Base-by-base conservation (phyloP, 306 rosid species). In the Parietaria judaica region DNA sequence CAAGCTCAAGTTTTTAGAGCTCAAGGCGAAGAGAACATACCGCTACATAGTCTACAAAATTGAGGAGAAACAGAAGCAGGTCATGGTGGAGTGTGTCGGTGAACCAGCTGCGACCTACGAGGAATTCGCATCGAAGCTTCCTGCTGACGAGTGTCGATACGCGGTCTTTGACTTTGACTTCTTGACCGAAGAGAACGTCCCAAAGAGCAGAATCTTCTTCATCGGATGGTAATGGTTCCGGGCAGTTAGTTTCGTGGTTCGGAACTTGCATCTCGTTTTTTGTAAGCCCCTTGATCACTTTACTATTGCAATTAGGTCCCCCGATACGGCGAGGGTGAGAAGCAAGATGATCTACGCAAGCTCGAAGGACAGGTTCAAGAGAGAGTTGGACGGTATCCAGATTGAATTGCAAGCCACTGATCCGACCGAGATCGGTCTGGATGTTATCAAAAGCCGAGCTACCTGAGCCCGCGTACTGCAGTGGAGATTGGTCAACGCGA, bases 351-450 rank as follows among this genome's bases (percentile, higher is more conserved):
- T 77, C 35, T 77, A 77, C 11, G 81, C 81, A 1, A 77, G 81
- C 68, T 77, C 81, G 0, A 77, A 77, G 71, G 81, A 77, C 74
- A 59, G 78, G 81, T 77, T 77, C 38, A 77, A 77, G 78, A 77
- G 81, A 44, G 81, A 77, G 61, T 64, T 77, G 78, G 81, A 77
- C 35, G 81, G 81, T 31, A 76, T 80, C 67, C 85, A 80, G 78
- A 47, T 80, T 6, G 85, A 80, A 79, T 74, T 80, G 65, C 85
- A 80, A 66, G 85, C 85, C 12, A 76, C 85, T 11, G 85, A 80
- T 56, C 85, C 81, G 0, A 58, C 79, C 4, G 85, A 80, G 72
- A 74, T 80, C 77, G 79, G 64, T 46, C 71, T 76, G 38, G 85
- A 80, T 67, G 85, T 76, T 64, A 64, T 80, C 56, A 63, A 66